These are phyloP conservation scores for Articulospora tetracladia DNA, from an alignment of 495 filamentous ascomycete genomes.

Conservation along the genomic window DNA sequence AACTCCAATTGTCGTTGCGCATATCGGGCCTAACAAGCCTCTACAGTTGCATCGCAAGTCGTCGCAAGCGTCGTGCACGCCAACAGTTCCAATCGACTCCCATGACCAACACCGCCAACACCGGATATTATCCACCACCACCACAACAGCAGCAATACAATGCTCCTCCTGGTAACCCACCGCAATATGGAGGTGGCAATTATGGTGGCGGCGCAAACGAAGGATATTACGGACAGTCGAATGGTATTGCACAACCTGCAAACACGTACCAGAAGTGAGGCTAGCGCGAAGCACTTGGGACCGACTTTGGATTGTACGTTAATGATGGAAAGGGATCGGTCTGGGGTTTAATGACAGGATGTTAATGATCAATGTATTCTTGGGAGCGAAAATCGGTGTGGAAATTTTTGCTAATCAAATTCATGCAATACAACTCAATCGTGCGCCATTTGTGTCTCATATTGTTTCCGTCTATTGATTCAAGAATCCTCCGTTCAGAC, in stretches of 20 bases:
- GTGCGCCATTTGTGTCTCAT: too few species aligned
- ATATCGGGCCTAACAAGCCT: neutral
- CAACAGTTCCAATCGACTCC: neutral
- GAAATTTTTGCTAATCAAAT: too few species aligned
- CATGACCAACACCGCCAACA: neutral
- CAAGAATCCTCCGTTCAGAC: too few species aligned
- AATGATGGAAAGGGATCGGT: neutral
- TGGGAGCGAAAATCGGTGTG: neutral
- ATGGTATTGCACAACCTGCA: constrained; percentile 1
- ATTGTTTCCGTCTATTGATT: too few species aligned
- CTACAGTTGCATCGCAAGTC: neutral
- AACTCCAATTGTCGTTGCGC: neutral
- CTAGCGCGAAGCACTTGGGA: too few species aligned
- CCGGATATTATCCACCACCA: neutral
- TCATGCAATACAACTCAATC: too few species aligned
- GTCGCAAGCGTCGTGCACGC: neutral
- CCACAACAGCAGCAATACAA: constrained; percentile 2
- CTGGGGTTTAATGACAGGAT: too few species aligned
- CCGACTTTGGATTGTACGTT: neutral
- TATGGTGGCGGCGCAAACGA: neutral
- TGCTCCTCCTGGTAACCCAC: neutral
- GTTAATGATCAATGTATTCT: neutral
- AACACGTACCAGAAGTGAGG: neutral
- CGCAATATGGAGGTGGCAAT: neutral
- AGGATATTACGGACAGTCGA: constrained; percentile 1